A percentile compares a stretch with the other conserved stretches of the same genome.
Conservation (phyloP, 257 asterid species). For the Jasminum sambac region DNA sequence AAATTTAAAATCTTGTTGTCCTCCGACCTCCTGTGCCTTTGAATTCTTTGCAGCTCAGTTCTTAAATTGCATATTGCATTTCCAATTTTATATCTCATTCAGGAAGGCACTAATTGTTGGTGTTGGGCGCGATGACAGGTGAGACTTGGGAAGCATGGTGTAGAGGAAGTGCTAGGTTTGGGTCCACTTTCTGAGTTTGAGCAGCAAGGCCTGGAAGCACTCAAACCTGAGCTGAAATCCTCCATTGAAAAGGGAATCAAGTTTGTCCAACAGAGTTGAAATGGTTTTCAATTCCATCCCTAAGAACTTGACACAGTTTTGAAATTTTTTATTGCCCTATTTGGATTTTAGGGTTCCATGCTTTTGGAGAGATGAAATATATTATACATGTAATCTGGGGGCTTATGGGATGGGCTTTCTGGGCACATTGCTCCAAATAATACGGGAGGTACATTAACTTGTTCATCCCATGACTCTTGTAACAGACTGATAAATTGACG, state of each 20-base stretch:
- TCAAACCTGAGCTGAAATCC: conserved; percentile 56
- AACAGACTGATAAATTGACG: no score
- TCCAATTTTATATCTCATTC: background rate
- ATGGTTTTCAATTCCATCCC: background rate
- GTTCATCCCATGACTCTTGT: background rate
- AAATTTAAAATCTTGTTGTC: no score
- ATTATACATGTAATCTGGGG: background rate
- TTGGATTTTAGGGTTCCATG: background rate
- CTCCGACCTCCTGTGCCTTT: background rate
- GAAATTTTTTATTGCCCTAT: conserved; percentile 12
- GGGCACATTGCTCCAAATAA: background rate
- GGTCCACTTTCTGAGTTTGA: conserved; percentile 62
- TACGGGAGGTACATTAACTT: background rate
- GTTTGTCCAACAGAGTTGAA: conserved; percentile 48
- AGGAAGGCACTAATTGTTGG: background rate
- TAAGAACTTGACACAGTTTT: conserved; percentile 26
- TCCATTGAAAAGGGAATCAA: conserved; percentile 78
- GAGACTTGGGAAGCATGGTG: conserved; percentile 80
- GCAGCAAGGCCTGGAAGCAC: conserved; percentile 74
- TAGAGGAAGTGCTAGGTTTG: conserved; percentile 70
- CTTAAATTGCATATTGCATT: background rate
- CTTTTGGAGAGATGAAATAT: background rate
- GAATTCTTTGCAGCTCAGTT: background rate
- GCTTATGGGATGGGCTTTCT: background rate
- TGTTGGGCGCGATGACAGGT: conserved; percentile 39